These are phyloP conservation scores for Wickerhamomyces sp. DNA, from an alignment of 1,139 yeast species.

Conservation along the genomic window DNA sequence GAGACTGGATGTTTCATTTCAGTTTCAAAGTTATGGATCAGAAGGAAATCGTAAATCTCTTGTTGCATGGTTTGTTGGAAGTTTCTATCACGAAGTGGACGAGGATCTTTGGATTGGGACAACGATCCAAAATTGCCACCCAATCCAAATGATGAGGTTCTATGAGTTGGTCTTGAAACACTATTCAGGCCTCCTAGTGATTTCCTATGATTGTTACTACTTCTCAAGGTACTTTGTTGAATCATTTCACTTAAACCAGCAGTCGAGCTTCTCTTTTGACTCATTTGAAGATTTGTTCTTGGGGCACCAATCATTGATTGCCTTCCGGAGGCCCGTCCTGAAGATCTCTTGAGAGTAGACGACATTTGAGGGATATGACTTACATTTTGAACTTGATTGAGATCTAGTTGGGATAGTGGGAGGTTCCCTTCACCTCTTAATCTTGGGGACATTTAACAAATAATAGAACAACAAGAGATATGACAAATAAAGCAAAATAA, in stretches of 20 bases:
- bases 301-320: conserved; percentile 25
- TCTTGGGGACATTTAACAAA: conserved; percentile 17
- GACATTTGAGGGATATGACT: conserved; percentile 22
- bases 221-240: conserved; percentile 22
- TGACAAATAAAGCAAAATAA: neutral
- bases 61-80: conserved; percentile 63
- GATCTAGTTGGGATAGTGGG: conserved; percentile 21
- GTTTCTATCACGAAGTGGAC: conserved; percentile 72
- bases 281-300: conserved; percentile 10
- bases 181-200: conserved; percentile 14
- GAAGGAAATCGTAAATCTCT: conserved; percentile 62
- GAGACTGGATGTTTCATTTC: conserved; percentile 71
- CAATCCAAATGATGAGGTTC: conserved; percentile 10
- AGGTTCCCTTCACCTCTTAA: conserved; percentile 13
- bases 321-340: conserved; percentile 18
- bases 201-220: conserved; percentile 13
- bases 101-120: conserved; percentile 46
- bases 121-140: conserved; percentile 3
- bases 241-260: conserved; percentile 23
- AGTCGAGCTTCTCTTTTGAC: conserved; percentile 19
- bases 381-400: conserved; percentile 22
- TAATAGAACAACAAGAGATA: neutral
- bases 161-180: conserved; percentile 8
- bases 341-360: conserved; percentile 19
- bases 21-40: conserved; percentile 59